phyloP scores from a whole-genome alignment of 441 rosid species.

The Bocquillonia castaneifolia region DNA sequence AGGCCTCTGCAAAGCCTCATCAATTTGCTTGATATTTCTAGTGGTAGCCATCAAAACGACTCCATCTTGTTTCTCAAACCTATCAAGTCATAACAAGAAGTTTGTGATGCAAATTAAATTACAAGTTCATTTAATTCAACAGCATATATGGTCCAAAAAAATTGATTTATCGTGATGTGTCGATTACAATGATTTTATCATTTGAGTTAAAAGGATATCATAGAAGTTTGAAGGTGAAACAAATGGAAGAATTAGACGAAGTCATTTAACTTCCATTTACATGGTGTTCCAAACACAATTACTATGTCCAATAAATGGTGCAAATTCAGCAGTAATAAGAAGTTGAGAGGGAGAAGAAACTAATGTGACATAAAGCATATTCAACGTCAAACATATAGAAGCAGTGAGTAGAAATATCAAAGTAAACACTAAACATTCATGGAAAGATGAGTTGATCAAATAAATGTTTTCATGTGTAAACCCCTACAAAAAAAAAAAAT shows the following conservation, averaged over 20 bases:
- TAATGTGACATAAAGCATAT: not conserved
- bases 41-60: constrained; percentile 98
- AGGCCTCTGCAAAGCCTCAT: constrained; percentile 88
- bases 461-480: not conserved
- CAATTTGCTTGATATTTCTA: constrained; percentile 83
- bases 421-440: not conserved
- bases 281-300: not conserved
- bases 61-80: constrained; percentile 97
- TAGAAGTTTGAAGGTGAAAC: not conserved
- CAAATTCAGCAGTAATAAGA: not conserved
- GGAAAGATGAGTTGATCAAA: not conserved
- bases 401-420: not conserved
- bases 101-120: constrained; percentile 11
- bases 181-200: not conserved
- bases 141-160: not conserved
- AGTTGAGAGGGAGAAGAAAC: not conserved
- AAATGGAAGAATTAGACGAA: not conserved
- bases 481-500: not conserved
- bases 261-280: not conserved
- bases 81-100: constrained; percentile 25
- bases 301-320: not conserved
- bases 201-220: no score
- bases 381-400: not conserved
- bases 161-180: not conserved
- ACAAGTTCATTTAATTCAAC: not conserved